A percentile compares a stretch with the other conserved stretches of the same genome.
Evolutionary conservation across 2,329 filamentous ascomycete genomes (phyloP).

Genomic region (Mollisiaceae sp.): DNA sequence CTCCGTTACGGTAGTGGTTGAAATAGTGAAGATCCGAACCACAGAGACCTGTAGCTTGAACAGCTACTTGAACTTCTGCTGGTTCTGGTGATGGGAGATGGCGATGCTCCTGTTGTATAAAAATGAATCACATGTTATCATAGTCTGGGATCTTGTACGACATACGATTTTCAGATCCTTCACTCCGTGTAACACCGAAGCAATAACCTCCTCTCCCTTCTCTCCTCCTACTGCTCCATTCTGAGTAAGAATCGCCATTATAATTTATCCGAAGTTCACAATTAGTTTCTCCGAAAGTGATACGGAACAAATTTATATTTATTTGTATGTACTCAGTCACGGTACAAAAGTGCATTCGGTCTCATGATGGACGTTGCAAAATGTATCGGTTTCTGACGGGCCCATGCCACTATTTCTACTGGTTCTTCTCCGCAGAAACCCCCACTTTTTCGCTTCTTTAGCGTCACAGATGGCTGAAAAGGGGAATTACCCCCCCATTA

Average conservation of each 20-base stretch:
- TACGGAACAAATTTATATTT: not conserved
- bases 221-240: not conserved
- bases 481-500: not conserved
- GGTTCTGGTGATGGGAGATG: conserved; percentile 34
- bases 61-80: conserved; percentile 78
- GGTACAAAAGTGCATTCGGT: not conserved
- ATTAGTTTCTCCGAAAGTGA: not conserved
- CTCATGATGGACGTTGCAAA: conserved; percentile 1
- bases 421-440: not conserved
- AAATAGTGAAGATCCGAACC: conserved; percentile 98
- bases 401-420: not conserved
- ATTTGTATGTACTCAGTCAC: not conserved
- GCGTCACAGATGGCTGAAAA: not conserved
- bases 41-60: conserved; percentile 95
- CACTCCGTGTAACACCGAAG: conserved; percentile 42
- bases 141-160: not conserved
- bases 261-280: not conserved
- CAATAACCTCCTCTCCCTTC: conserved; percentile 34
- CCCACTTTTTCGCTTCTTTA: not conserved
- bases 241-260: conserved; percentile 19
- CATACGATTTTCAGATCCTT: conserved; percentile 43
- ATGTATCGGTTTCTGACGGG: conserved; percentile 3
- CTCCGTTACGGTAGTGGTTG: conserved; percentile 92
- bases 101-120: conserved; percentile 38
- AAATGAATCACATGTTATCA: not conserved